phyloP scores from a whole-genome alignment of 2,329 filamentous ascomycete species.

The Cladosporium sp. region DNA sequence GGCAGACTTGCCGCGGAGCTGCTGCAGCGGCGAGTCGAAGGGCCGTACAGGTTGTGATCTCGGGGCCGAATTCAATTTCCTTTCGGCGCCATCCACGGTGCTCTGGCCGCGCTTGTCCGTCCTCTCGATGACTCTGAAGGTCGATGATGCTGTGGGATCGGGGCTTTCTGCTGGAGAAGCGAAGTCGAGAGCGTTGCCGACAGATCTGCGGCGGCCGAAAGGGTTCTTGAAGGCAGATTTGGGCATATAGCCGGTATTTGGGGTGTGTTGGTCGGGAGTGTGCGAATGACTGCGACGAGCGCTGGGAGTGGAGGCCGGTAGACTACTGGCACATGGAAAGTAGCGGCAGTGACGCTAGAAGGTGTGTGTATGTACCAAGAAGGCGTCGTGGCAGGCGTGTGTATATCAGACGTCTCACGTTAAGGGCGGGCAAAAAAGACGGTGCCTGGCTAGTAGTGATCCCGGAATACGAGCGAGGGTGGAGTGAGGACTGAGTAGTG shows the following conservation, averaged over 20 bases:
- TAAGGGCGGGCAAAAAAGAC: constrained; percentile 11
- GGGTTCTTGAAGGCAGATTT: constrained; percentile 54
- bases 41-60: constrained; percentile 37
- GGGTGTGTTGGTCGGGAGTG: constrained; percentile 12
- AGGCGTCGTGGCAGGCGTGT: constrained; percentile 15
- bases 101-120: constrained; percentile 47
- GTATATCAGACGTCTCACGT: constrained; percentile 22
- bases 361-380: constrained; percentile 24
- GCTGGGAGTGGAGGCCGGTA: constrained; percentile 8
- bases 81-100: constrained; percentile 30
- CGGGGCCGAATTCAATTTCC: constrained; percentile 15
- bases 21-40: constrained; percentile 38
- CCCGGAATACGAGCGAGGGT: constrained; percentile 20
- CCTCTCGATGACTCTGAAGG: constrained; percentile 59
- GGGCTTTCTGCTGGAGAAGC: constrained; percentile 21
- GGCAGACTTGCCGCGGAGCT: constrained; percentile 38
- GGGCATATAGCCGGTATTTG: constrained; percentile 48
- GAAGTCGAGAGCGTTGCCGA: constrained; percentile 52
- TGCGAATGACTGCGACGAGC: constrained; percentile 15
- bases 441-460: constrained; percentile 20
- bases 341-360: constrained; percentile 13
- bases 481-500: constrained; percentile 11
- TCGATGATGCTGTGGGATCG: constrained; percentile 36
- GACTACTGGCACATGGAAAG: constrained; percentile 25
- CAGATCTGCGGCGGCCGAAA: constrained; percentile 56